A percentile compares a stretch with the other conserved stretches of the same genome.
phyloP scores from a whole-genome alignment of 257 asterid genomes.

The Knoxia roxburghii region DNA sequence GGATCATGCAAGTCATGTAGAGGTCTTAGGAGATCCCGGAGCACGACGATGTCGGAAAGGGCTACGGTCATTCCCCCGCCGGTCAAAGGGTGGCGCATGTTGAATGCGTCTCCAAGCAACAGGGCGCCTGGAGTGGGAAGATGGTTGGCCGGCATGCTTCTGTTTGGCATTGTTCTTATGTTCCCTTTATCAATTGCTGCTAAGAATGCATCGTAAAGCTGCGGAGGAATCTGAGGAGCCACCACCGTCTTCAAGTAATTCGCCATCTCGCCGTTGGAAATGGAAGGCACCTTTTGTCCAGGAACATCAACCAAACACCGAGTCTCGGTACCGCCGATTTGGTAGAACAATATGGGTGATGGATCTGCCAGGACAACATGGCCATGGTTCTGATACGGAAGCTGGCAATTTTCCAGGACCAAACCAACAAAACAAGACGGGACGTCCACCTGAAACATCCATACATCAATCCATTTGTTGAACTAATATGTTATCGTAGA shows the following conservation, averaged over 20 bases:
- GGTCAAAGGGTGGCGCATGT: conserved; percentile 37
- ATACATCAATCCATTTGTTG: too few species aligned
- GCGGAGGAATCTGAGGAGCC: conserved; percentile 38
- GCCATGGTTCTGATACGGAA: conserved; percentile 29
- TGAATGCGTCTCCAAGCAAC: conserved; percentile 37
- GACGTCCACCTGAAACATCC: conserved; percentile 23
- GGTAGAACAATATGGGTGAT: conserved; percentile 31
- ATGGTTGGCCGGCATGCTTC: conserved; percentile 40
- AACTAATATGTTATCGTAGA: too few species aligned
- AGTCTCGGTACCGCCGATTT: conserved; percentile 28
- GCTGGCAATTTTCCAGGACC: conserved; percentile 31
- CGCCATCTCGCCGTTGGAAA: conserved; percentile 32
- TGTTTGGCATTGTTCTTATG: conserved; percentile 35
- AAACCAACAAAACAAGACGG: conserved; percentile 33
- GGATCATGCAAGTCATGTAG: conserved; percentile 22
- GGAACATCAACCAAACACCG: conserved; percentile 38
- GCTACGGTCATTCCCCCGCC: conserved; percentile 48
- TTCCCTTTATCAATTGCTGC: conserved; percentile 30
- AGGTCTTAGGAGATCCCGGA: conserved; percentile 30
- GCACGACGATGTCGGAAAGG: conserved; percentile 28
- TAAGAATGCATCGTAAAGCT: conserved; percentile 24
- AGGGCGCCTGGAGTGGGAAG: conserved; percentile 36
- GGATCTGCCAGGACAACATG: conserved; percentile 35
- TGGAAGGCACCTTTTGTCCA: conserved; percentile 35
- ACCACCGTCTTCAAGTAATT: conserved; percentile 25